These are phyloP conservation scores for Xylariaceae sp. DNA, from an alignment of 2,329 filamentous ascomycete genomes.

Conservation along the genomic window DNA sequence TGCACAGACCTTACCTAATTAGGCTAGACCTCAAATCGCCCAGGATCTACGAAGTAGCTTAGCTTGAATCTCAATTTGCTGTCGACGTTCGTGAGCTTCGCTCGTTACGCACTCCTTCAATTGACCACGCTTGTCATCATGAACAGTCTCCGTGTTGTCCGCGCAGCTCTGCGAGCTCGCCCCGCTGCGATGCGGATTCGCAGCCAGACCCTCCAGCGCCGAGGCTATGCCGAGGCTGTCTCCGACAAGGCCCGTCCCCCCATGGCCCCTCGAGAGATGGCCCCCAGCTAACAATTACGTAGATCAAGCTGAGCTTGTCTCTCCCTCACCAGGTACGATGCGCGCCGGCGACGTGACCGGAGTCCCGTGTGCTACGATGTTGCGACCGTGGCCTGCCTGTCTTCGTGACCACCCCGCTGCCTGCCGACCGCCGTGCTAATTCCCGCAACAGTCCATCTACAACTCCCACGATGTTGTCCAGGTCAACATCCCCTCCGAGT, in stretches of 20 bases:
- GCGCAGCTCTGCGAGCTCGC: slow-evolving; percentile 79
- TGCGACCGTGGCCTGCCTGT: not conserved
- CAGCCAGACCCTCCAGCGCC: slow-evolving; percentile 74
- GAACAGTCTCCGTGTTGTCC: slow-evolving; percentile 91
- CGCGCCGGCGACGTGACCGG: not conserved
- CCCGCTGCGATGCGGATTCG: slow-evolving; percentile 70
- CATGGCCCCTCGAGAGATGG: not conserved
- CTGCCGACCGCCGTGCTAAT: slow-evolving; percentile 37
- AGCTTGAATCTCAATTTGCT: slow-evolving; percentile 39
- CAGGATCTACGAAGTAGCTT: slow-evolving; percentile 20
- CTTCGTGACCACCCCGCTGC: slow-evolving; percentile 2
- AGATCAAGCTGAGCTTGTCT: slow-evolving; percentile 96
- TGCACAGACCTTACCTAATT: slow-evolving; percentile 33
- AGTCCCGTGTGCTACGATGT: not conserved
- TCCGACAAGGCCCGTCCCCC: slow-evolving; percentile 60
- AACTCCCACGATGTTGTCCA: slow-evolving; percentile 71
- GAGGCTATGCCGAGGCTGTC: slow-evolving; percentile 86
- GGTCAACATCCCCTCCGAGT: slow-evolving; percentile 98
- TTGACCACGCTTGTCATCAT: slow-evolving; percentile 59
- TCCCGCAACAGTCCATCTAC: slow-evolving; percentile 62
- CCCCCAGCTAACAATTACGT: slow-evolving; percentile 29
- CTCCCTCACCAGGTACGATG: slow-evolving; percentile 95
- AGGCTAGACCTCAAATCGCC: slow-evolving; percentile 26
- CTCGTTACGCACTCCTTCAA: slow-evolving; percentile 43
- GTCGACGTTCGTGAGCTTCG: slow-evolving; percentile 38